Conservation (phyloP, 805 yeast species). For the Pichia nakasei region DNA sequence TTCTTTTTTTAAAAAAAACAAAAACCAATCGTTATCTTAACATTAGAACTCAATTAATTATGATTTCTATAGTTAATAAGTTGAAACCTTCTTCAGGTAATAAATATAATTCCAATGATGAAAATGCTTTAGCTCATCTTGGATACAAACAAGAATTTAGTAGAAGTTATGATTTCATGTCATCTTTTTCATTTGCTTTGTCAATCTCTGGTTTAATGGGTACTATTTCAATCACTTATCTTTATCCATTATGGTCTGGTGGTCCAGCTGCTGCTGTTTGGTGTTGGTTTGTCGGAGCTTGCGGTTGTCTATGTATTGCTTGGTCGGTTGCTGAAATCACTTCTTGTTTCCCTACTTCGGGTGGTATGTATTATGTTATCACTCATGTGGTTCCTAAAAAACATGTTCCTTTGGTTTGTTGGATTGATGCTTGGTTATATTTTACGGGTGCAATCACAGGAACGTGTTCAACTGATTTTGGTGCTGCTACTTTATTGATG, state of each 20-base stretch:
- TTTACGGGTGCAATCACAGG: slow-evolving; percentile 42
- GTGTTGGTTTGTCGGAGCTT: slow-evolving; percentile 52
- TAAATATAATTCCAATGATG: slow-evolving; percentile 35
- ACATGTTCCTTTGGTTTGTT: slow-evolving; percentile 42
- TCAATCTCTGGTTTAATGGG: slow-evolving; percentile 61
- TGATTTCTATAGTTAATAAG: slow-evolving; percentile 27
- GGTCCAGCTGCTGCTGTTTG: slow-evolving; percentile 59
- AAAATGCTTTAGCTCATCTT: slow-evolving; percentile 31
- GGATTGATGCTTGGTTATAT: slow-evolving; percentile 48
- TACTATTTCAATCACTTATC: slow-evolving; percentile 46
- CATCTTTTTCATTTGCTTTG: slow-evolving; percentile 57
- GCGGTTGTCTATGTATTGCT: slow-evolving; percentile 48
- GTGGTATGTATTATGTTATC: slow-evolving; percentile 42
- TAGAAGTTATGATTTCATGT: slow-evolving; percentile 47
- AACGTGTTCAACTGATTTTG: slow-evolving; percentile 44
- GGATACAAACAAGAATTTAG: slow-evolving; percentile 57
- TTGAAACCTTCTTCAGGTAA: slow-evolving; percentile 20
- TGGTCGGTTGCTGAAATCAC: slow-evolving; percentile 43
- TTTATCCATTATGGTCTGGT: slow-evolving; percentile 40
- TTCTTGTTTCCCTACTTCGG: slow-evolving; percentile 44
- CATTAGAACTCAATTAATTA: neutral
- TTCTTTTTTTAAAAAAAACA: too few relatives aligned
- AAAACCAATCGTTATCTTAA: too few relatives aligned
- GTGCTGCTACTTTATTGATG: slow-evolving; percentile 39
- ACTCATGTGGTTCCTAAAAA: slow-evolving; percentile 40